Base-by-base conservation (phyloP, 768 basidiomycete species). In the Mycena sanguinolenta region DNA sequence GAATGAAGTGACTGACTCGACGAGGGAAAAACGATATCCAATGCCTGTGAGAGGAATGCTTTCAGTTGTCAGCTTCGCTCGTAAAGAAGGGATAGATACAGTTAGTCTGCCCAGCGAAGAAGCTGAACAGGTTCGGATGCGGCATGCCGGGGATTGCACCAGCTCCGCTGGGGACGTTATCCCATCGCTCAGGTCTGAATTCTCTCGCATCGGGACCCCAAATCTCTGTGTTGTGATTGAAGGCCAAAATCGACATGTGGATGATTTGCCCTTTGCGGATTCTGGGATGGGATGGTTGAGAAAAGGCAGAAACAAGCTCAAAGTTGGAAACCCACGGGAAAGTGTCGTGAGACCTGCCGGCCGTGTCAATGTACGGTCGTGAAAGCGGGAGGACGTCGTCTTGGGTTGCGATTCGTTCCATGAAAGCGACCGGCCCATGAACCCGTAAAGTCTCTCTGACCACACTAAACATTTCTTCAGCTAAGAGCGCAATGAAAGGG, bases 101-200 rank as follows among this genome's bases (percentile, higher is more conserved):
- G 39, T 67, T 59, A 30, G 60, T 42, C 4, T 58, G 66, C 27
- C 92, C 92, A 28, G 89, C 89, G 3, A 90, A 73, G 83, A 93
- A 93, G 0, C 88, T 85, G 34, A 92, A 74, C 72, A 89, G 74
- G 74, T 90, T 86, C 91, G 92, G 23, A 92, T 79, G 75, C 69
- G 4, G 76, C n/a, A n/a, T n/a, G n/a, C n/a, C n/a, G n/a, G n/a
- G n/a, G n/a, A n/a, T n/a, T n/a, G n/a, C n/a, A n/a, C 76, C 1
- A 81, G 36, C 84, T 0, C 81, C 80, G 23, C 85, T 84, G 0
- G 90, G 89, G 8, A 82, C 44, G 3, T 81, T 74, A n/a, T 80
- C 75, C 92, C 92, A 93, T 0, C 91, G 83, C 73, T 92, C 91
- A 0, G 92, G 92, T 72, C 89, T 88, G 84, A 92, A 93, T 52